Base-by-base conservation (phyloP, 2,329 filamentous ascomycete species). In the Bisporella sp. region DNA sequence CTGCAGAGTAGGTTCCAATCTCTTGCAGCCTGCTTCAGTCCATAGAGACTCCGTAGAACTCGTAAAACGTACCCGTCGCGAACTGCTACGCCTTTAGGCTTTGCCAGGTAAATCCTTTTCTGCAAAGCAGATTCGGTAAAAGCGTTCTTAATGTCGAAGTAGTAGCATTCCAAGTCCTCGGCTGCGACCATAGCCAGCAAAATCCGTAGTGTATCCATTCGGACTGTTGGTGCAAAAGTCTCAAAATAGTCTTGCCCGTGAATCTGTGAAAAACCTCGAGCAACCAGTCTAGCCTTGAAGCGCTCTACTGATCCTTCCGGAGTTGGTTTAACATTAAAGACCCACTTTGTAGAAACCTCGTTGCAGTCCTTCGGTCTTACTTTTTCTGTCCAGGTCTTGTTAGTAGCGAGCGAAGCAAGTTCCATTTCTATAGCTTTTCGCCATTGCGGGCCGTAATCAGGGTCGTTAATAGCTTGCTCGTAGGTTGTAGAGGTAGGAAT, bases 321-420 rank as follows among this genome's bases (percentile, higher is more conserved):
- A 8, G 43, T 53, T 12, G 45, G 41, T 42, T 53, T 53, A 9
- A 53, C 31, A n/a, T 7, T 49, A 29, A 49, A 52, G 21, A 52
- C 50, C 13, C 13, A 49, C 29, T 48, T 47, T 5, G 35, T 65
- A 61, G 58, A 35, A 51, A 59, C 5, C 66, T 65, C 64, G 7
- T 52, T 6, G 58, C 59, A 5, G 64, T 69, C 40, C 2, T 6
- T 6, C 2, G 42, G 28, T 29, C 29, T 12, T 2, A 30, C 4
- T 30, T 30, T 29, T 8, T 13, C 3, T 31, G 4, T 30, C 42
- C 42, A 45, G n/a, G 42, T 45, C 4, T 45, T n/a, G 5, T 30
- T 7, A 5, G 42, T 4, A 13, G 29, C 8, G 29, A 45, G 31
- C 4, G 4, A 30, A 29, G 28, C 31, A 28, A 45, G 9, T 31